Evolutionary conservation across 139 green algal genomes (phyloP), one percentile per base, ranked within the genome.

Genomic region (Picochlorum sp.): DNA sequence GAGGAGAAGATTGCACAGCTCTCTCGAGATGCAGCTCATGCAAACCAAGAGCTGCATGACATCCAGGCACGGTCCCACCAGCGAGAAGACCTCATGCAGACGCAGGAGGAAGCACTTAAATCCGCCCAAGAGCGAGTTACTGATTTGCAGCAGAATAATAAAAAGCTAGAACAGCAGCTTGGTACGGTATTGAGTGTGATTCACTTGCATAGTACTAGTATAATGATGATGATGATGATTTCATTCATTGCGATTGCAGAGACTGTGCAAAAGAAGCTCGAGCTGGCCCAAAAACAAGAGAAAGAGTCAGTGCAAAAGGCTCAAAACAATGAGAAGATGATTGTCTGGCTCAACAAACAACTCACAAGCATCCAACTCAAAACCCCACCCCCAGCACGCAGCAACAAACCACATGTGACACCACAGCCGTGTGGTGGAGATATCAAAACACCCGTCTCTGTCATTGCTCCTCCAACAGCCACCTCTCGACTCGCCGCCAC

Each of bases 311-410:
- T 76, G 73, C 47, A 26, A 54, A 54, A 54, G 47, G 47, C 47
- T 2, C 16, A 54, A 0, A 54, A 54, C 15, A 95, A 93, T 63
- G 84, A 96, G 71, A 81, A 95, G 69, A 95, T 97, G 87, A 95
- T 97, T 26, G 69, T 84, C 1, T 97, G 91, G 91, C 82, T 97
- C 7, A 96, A 97, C 75, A 80, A 82, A 38, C 89, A 94, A 80
- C 82, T 93, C 6, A 94, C 81, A 2, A 83, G 86, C 32, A 82
- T 84, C 23, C 79, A 89, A 74, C 68, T 92, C 47, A 54, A 54
- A 21, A 7, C 47, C 4, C 18, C 18, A 54, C 18, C 8, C 0
- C 47, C 47, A 41, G 34, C 47, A 54, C n/a, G 16, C 47, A 20
- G n/a, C 11, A 54, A 13, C 18, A 54, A 20, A 20, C 16, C 18